A percentile compares a stretch with the other conserved stretches of the same genome.
phyloP scores from a whole-genome alignment of 2,329 filamentous ascomycete genomes.

The Bertia moriformis region DNA sequence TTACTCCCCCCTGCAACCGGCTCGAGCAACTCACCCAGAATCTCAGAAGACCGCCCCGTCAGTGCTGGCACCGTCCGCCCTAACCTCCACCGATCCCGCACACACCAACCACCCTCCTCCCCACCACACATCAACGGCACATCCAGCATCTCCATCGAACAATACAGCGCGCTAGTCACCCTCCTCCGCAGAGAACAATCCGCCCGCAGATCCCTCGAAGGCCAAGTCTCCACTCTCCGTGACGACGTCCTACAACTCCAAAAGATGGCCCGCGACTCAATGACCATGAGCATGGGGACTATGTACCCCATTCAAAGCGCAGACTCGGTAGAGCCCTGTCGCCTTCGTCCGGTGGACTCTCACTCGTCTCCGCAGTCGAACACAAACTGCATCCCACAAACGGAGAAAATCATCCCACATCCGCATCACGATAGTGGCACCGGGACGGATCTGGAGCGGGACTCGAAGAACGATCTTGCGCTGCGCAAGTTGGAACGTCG shows the following conservation, averaged over 20 bases:
- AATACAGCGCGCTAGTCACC: slow-evolving; percentile 27
- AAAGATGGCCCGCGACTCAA: slow-evolving; percentile 12
- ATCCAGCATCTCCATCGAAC: slow-evolving; percentile 24
- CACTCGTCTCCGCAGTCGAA: neutral
- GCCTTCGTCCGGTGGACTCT: slow-evolving; percentile 8
- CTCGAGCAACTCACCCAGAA: neutral
- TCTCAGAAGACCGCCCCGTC: neutral
- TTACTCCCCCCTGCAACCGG: neutral
- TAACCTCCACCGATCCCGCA: neutral
- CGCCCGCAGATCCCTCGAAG: slow-evolving; percentile 25
- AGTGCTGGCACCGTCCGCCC: neutral
- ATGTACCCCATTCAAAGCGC: slow-evolving; percentile 15
- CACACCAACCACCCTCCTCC: slow-evolving; percentile 9
- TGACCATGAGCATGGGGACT: slow-evolving; percentile 10
- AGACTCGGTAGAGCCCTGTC: slow-evolving; percentile 15
- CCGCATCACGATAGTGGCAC: too few species aligned
- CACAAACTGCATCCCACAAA: too few species aligned
- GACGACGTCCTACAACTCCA: slow-evolving; percentile 15
- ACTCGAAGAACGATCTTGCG: too few species aligned
- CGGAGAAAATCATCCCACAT: too few species aligned
- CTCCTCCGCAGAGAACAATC: slow-evolving; percentile 27
- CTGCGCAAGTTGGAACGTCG: too few species aligned
- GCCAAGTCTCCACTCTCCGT: slow-evolving; percentile 14
- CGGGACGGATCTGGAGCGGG: too few species aligned
- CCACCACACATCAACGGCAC: slow-evolving; percentile 13